Conservation (phyloP, 805 yeast species). For the Zygoascus ofunaensis region DNA sequence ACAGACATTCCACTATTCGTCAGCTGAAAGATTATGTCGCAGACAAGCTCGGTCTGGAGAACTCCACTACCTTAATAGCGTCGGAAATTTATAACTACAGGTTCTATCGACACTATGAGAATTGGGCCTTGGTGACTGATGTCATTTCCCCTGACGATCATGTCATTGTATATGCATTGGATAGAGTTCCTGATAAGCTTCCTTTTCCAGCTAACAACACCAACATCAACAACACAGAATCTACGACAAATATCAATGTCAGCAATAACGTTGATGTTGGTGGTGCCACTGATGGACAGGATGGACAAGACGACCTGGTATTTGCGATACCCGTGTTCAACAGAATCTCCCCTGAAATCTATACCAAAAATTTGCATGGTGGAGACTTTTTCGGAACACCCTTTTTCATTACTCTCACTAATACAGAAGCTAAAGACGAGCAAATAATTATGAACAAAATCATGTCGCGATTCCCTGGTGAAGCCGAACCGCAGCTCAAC, state of each 20-base stretch:
- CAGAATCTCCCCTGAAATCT: constrained; percentile 7
- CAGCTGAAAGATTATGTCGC: constrained; percentile 58
- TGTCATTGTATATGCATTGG: constrained; percentile 54
- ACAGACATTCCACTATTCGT: constrained; percentile 51
- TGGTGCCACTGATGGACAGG: not conserved
- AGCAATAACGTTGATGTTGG: not conserved
- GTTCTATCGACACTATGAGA: constrained; percentile 62
- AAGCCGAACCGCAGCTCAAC: constrained; percentile 1
- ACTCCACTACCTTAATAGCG: constrained; percentile 36
- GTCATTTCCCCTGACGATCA: constrained; percentile 54
- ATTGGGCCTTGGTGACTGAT: constrained; percentile 49
- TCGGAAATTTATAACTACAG: constrained; percentile 58
- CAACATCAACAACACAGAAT: not conserved
- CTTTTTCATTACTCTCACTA: constrained; percentile 51
- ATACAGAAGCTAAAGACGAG: constrained; percentile 46
- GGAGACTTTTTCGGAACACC: constrained; percentile 59
- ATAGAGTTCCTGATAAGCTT: constrained; percentile 7
- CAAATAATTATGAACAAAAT: constrained; percentile 51
- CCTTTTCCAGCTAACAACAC: not conserved
- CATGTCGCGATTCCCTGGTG: constrained; percentile 17
- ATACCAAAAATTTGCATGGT: constrained; percentile 1
- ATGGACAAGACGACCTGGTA: constrained; percentile 6
- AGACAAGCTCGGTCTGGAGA: constrained; percentile 26
- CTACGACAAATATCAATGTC: not conserved
- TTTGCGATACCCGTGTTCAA: constrained; percentile 19